Evolutionary conservation across 2,329 filamentous ascomycete species (phyloP).

Genomic region (Nigrospora sphaerica): DNA sequence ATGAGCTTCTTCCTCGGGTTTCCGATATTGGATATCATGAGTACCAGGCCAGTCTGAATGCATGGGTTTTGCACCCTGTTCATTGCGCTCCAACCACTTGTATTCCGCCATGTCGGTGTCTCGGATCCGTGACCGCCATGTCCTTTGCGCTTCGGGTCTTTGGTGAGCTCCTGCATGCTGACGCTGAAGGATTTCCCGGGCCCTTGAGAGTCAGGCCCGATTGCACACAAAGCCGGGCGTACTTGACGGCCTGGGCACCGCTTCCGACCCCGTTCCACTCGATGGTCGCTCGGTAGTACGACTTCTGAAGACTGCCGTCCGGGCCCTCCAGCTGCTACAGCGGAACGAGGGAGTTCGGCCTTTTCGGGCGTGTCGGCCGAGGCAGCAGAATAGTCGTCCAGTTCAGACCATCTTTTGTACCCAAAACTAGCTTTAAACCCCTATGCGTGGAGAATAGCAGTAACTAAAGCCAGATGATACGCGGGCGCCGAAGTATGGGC

Average conservation of each 20-base stretch:
- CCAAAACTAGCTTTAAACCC: no score
- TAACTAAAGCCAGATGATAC: no score
- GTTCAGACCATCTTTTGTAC: constrained; percentile 11
- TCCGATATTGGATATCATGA: no score
- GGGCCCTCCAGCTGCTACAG: constrained; percentile 28
- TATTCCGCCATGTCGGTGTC: no score
- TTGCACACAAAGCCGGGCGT: constrained; percentile 20
- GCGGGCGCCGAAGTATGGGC: no score
- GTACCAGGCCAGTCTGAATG: no score
- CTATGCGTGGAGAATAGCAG: no score
- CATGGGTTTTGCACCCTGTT: no score
- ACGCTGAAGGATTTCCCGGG: constrained; percentile 20
- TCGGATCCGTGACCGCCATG: constrained; percentile 10
- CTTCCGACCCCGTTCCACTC: constrained; percentile 30
- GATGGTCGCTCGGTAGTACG: constrained; percentile 29
- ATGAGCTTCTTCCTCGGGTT: no score
- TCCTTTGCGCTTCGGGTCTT: constrained; percentile 18
- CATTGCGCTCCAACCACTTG: no score
- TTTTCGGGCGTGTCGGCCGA: constrained; percentile 22
- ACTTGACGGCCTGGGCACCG: constrained; percentile 18
- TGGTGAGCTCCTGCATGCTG: constrained; percentile 25
- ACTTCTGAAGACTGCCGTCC: constrained; percentile 22
- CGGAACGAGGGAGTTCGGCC: constrained; percentile 27
- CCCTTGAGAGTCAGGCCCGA: constrained; percentile 20
- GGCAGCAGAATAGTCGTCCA: constrained; percentile 24